Base-by-base conservation (phyloP, 257 asterid species). In the Gentiana straminea region DNA sequence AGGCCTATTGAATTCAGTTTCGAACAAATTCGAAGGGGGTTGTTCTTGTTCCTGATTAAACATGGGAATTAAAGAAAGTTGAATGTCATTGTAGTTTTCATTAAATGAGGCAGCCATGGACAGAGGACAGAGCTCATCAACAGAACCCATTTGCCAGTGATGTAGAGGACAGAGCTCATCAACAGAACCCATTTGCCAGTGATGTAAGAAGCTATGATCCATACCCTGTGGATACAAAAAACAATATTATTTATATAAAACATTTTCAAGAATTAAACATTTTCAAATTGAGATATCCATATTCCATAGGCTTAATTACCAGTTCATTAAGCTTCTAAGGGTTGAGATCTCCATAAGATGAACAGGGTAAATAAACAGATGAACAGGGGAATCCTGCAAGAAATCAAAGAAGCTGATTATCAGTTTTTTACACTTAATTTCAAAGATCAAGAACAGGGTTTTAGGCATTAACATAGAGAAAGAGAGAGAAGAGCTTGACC, bases 91-190 rank as follows among this genome's bases (percentile, higher is more conserved):
- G 13, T 61, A 44, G 12, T 64, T 79, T 13, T 70, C 69, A 24
- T 65, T 65, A 46, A 82, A 78, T 12, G 75, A 46, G n/a, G 74
- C 54, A 13, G 68, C 58, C 60, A 73, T 39, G 13, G 86, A 64
- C 43, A 68, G 48, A 0, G 74, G 63, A 53, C 60, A 69, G 6
- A 76, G 72, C 48, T 84, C 94, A 13, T 87, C 78, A 1, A 75
- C 15, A 24, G 83, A 66, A 65, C 59, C 71, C 53, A 62, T 61
- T 3, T 76, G 77, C 86, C 92, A 87, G 13, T 81, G 84, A 50
- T 80, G 81, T 39, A 67, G 55, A 44, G 24, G 24, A 15, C 24
- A 15, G 24, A 73, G 65, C 7, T 78, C 64, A 61, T 79, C 70
- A 66, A 81, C 89, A 71, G 75, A 68, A 67, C 78, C 94, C 95